Evolutionary conservation across 345 rosid genomes (phyloP).

Genomic region (Nephelium lappaceum): DNA sequence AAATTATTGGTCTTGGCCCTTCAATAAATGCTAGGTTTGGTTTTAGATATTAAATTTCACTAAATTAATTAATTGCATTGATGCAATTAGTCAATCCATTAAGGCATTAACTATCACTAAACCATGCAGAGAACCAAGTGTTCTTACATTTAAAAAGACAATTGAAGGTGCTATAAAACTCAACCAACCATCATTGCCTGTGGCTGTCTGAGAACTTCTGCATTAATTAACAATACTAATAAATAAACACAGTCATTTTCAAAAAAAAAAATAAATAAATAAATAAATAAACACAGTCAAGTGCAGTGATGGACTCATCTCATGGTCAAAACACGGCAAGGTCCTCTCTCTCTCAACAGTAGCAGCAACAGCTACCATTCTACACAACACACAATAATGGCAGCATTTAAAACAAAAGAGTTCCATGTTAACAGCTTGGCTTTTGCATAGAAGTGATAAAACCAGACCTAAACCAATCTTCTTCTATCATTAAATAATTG

Average conservation of each 20-base stretch:
- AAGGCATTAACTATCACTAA: neutral
- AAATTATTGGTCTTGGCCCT: too few relatives aligned
- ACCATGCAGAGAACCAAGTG: too few relatives aligned
- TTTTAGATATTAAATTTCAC: too few relatives aligned
- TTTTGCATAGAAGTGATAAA: conserved; percentile 23
- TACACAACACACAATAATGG: neutral
- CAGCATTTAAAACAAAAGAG: neutral
- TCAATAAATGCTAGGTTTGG: too few relatives aligned
- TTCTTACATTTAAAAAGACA: neutral
- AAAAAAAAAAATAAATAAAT: too few relatives aligned
- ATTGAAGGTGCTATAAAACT: neutral
- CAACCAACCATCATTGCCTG: neutral
- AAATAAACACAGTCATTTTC: too few relatives aligned
- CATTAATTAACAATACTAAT: neutral
- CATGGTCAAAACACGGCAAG: neutral
- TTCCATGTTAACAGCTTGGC: conserved; percentile 30
- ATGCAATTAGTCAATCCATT: neutral
- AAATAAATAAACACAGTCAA: neutral
- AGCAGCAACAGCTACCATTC: neutral
- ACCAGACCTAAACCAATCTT: conserved; percentile 16
- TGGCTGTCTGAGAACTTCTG: neutral
- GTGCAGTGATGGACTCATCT: neutral
- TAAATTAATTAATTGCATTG: too few relatives aligned
- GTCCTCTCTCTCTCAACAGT: neutral
- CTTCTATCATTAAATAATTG: neutral